Percentiles rank a stretch among this genome's conserved stretches.
These are phyloP conservation scores for Cylindrotheca closterium DNA, from an alignment of 108 stramenopile species.

Conservation along the genomic window DNA sequence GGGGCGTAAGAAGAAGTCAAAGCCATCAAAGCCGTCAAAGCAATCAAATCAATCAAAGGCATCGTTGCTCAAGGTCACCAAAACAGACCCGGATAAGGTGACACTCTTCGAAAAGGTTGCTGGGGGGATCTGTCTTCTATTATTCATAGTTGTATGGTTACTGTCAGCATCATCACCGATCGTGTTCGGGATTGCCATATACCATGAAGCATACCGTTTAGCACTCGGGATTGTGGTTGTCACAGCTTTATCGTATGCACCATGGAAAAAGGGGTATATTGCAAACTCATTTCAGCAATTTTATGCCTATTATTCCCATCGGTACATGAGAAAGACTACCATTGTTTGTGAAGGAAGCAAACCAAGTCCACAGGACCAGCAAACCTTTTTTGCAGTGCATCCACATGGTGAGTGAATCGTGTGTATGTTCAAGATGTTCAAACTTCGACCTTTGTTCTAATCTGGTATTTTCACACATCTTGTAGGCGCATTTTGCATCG, in stretches of 20 bases:
- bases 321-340: conserved; percentile 30
- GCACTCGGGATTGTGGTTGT: conserved; percentile 18
- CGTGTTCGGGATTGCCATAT: neutral
- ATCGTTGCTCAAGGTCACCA: neutral
- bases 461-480: neutral
- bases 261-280: conserved; percentile 41
- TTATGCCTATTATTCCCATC: conserved; percentile 20
- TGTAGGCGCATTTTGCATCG: conserved; percentile 48
- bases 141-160: neutral
- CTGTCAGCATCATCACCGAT: neutral
- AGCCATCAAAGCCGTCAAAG: too few relatives aligned
- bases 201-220: neutral
- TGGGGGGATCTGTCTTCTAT: neutral
- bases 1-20: too few relatives aligned
- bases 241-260: conserved; percentile 43
- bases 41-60: too few relatives aligned
- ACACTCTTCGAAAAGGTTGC: neutral
- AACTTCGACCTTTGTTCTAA: neutral
- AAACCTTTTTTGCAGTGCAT: conserved; percentile 52
- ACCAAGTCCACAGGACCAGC: neutral
- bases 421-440: too few relatives aligned
- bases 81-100: neutral
- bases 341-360: conserved; percentile 30
- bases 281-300: conserved; percentile 12
- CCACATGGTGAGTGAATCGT: conserved; percentile 33